phyloP scores from a whole-genome alignment of 2,329 filamentous ascomycete species.

The Simplicillium aogashimaense region DNA sequence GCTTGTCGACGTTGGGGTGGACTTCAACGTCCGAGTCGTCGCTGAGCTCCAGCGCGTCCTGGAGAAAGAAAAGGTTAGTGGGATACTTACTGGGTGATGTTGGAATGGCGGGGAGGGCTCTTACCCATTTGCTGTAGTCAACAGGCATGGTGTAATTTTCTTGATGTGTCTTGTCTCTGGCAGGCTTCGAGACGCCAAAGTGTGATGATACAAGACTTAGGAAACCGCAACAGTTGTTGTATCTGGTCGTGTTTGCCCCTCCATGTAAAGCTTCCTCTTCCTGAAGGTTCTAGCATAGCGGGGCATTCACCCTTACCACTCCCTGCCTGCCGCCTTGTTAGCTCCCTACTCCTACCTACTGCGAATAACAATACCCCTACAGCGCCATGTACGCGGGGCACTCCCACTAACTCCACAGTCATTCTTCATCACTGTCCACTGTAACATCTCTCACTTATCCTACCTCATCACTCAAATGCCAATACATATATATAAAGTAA shows the following conservation, averaged over 20 bases:
- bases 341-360: too few species aligned
- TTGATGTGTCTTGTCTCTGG: conserved; percentile 10
- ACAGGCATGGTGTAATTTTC: conserved; percentile 33
- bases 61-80: conserved; percentile 7
- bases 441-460: too few species aligned
- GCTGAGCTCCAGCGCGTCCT: conserved; percentile 90
- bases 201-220: background rate
- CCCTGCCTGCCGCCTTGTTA: too few species aligned
- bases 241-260: conserved; percentile 3
- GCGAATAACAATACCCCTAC: too few species aligned
- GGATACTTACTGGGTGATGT: background rate
- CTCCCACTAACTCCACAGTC: too few species aligned
- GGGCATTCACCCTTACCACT: background rate
- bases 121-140: conserved; percentile 61
- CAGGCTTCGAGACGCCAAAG: conserved; percentile 5
- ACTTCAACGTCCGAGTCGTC: conserved; percentile 98
- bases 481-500: too few species aligned
- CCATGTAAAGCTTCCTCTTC: background rate
- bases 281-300: conserved; percentile 11
- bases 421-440: too few species aligned
- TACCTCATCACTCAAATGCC: too few species aligned
- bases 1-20: conserved; percentile 97
- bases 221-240: background rate
- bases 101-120: conserved; percentile 12
- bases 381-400: too few species aligned